Evolutionary conservation across 2,329 filamentous ascomycete genomes (phyloP).

Genomic region (Salinomyces thailandicus): DNA sequence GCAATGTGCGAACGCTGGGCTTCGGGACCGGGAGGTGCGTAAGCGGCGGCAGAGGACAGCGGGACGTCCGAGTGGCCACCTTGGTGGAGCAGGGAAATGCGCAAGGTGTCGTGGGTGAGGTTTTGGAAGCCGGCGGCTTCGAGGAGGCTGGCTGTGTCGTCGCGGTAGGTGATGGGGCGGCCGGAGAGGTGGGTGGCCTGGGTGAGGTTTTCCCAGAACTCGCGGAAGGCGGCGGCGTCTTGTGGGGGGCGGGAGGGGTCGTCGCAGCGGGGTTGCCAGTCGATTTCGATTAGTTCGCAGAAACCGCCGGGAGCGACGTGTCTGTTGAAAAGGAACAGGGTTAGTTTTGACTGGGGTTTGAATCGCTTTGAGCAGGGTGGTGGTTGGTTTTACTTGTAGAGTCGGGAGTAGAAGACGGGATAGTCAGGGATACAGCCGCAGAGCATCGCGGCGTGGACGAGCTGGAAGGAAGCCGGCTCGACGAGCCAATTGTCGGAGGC

Average conservation of each 20-base stretch:
- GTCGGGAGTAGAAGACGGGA: constrained; percentile 61
- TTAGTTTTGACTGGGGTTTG: too few species aligned
- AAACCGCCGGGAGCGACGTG: constrained; percentile 1
- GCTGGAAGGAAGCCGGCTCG: constrained; percentile 45
- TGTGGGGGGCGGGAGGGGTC: constrained; percentile 45
- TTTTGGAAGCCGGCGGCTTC: constrained; percentile 67
- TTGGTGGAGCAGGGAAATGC: constrained; percentile 39
- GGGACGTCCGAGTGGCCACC: constrained; percentile 44
- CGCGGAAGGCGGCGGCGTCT: constrained; percentile 44
- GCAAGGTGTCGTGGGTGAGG: constrained; percentile 32
- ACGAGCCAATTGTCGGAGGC: constrained; percentile 64
- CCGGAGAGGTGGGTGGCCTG: constrained; percentile 56
- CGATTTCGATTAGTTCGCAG: constrained; percentile 75
- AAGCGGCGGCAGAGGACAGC: not conserved
- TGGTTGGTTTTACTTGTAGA: not conserved
- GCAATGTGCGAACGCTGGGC: constrained; percentile 25
- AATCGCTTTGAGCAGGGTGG: too few species aligned
- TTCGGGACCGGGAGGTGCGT: not conserved
- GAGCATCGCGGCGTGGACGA: constrained; percentile 75
- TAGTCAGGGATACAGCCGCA: constrained; percentile 68
- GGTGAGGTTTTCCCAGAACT: constrained; percentile 59
- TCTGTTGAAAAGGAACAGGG: too few species aligned
- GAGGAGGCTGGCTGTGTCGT: constrained; percentile 51
- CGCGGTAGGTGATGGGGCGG: constrained; percentile 56
- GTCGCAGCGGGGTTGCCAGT: constrained; percentile 65